Percentiles rank a stretch among this genome's conserved stretches.
Evolutionary conservation across 805 yeast species (phyloP).

Genomic region (Zygosaccharomyces kombuchaensis): DNA sequence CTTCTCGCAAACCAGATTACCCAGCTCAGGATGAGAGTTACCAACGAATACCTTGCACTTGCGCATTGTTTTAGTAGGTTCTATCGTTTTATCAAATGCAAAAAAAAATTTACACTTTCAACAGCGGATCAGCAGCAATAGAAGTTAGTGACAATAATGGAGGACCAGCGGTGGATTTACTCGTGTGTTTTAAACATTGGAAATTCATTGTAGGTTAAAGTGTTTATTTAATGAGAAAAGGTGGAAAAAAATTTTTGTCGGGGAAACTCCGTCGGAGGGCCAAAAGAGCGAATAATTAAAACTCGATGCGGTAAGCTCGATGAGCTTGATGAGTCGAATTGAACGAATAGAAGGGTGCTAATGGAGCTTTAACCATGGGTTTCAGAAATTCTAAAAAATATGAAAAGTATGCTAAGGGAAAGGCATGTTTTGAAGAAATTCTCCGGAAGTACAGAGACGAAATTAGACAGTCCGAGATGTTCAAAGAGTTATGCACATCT

Average conservation of each 20-base stretch:
- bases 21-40: conserved; percentile 92
- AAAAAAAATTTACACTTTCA: not conserved
- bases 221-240: conserved; percentile 1
- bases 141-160: not conserved
- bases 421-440: conserved; percentile 9
- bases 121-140: not conserved
- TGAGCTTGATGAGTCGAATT: conserved; percentile 1
- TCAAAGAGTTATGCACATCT: conserved; percentile 23
- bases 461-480: conserved; percentile 30
- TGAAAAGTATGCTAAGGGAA: not conserved
- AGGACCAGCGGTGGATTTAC: not conserved
- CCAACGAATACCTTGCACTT: conserved; percentile 97
- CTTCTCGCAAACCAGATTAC: conserved; percentile 81
- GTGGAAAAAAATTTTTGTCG: conserved; percentile 2
- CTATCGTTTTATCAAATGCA: not conserved
- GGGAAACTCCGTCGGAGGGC: conserved; percentile 8
- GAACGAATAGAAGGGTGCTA: not conserved
- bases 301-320: not conserved
- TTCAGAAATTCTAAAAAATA: not conserved
- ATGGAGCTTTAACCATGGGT: not conserved
- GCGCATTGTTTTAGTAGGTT: conserved; percentile 54
- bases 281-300: conserved; percentile 1
- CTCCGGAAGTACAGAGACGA: conserved; percentile 18
- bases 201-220: not conserved
- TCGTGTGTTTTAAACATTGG: not conserved